Evolutionary conservation across 2,329 filamentous ascomycete species (phyloP), one percentile per base, ranked within the genome.

Genomic region (Lasiodiplodia hormozganensis): DNA sequence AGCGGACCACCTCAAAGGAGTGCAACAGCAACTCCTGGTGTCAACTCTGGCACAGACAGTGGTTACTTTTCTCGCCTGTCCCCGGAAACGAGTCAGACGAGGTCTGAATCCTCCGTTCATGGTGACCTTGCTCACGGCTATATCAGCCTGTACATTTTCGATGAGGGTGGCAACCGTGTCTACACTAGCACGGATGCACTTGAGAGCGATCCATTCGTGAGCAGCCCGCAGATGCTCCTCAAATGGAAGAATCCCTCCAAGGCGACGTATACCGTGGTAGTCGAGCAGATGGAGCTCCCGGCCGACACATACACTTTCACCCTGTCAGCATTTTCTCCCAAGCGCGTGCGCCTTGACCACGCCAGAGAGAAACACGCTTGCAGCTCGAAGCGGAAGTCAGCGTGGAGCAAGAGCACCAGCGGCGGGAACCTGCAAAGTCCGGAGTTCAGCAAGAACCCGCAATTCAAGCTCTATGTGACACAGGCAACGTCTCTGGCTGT

Each of bases 181-280:
- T 90, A 93, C 72, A 84, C 96, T 16, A 89, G 88, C 68, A 88
- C 88, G 7, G 87, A 89, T 28, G 78, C 58, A 2, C 5, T 92
- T 0, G 89, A 92, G 73, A 89, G 91, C 43, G 92, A 91, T 0
- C 92, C 93, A n/a, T 97, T 93, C 71, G 93, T 98, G 40, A 95
- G 97, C 79, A 96, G 94, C 2, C 94, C 94, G 1, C 96, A 98
- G 78, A 97, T 92, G 0, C 87, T 99, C 8, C 88, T 96, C 54
- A 90, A 91, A 69, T 86, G 97, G 70, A 87, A 92, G 34, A 85
- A 85, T 69, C 79, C 84, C n/a, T 77, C 84, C 1, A 78, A 81
- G 18, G 80, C 81, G 12, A 81, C 80, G 0, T 88, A 88, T 73
- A 90, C 88, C 0, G 82, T 92, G 5, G 92, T 94, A 8, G 84